phyloP scores from a whole-genome alignment of 2,329 filamentous ascomycete species.

The Curvularia hawaiiensis region DNA sequence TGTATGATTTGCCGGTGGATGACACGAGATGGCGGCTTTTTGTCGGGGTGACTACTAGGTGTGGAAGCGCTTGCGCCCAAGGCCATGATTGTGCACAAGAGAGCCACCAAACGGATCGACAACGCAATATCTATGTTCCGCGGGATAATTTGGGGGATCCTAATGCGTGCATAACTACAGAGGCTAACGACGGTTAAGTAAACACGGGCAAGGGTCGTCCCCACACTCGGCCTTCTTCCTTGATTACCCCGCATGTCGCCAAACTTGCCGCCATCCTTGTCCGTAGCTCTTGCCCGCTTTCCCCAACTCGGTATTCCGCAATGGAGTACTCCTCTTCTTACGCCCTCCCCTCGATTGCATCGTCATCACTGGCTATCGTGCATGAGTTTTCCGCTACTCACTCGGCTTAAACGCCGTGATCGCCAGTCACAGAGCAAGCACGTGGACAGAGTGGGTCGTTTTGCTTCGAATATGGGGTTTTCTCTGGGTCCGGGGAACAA shows the following conservation, averaged over 20 bases:
- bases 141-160: constrained; percentile 5
- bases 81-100: background rate
- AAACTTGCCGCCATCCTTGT: constrained; percentile 15
- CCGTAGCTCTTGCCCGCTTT: constrained; percentile 6
- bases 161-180: background rate
- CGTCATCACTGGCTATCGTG: constrained; percentile 3
- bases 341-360: constrained; percentile 11
- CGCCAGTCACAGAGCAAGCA: constrained; percentile 4
- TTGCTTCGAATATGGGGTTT: constrained; percentile 14
- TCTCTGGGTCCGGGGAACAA: constrained; percentile 8
- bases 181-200: background rate
- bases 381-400: background rate
- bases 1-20: constrained; percentile 13
- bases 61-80: constrained; percentile 4
- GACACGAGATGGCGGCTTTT: background rate
- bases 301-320: constrained; percentile 16
- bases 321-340: constrained; percentile 8
- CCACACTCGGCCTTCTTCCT: constrained; percentile 18
- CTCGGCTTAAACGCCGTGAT: constrained; percentile 16
- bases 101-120: background rate
- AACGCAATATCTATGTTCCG: constrained; percentile 9
- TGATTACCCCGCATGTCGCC: constrained; percentile 18
- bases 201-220: constrained; percentile 1
- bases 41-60: constrained; percentile 6
- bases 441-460: constrained; percentile 13